Base-by-base conservation (phyloP, 108 stramenopile species). In the Skeletonema costatum region DNA sequence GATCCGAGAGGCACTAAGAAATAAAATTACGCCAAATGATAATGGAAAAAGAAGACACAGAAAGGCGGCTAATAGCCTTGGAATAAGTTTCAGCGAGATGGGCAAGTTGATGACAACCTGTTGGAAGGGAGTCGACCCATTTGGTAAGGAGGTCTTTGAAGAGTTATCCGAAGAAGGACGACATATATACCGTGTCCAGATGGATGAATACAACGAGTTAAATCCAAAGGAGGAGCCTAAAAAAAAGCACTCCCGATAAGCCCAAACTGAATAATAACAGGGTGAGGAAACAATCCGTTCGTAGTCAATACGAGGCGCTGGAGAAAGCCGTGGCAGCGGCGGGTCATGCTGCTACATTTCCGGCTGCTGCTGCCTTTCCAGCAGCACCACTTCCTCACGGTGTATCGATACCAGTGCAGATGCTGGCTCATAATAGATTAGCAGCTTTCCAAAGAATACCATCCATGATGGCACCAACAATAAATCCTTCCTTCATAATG, bases 141-240 rank as follows among this genome's bases (percentile, higher is more conserved):
- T 21, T 62, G 60, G 32, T 17, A 32, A 36, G 32, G 19, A 32
- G 16, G 19, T 62, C 8, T 62, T 62, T 0, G 60, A 36, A 17
- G 60, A 62, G 19, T 16, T 62, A 14, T 62, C 60, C 60, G 60
- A 62, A 17, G 60, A 62, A 17, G 60, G 60, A 36, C 60, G 60
- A 4, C 32, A 62, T 4, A 14, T 35, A 36, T 62, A 62, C 4
- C 60, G 60, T 13, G 60, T 3, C 3, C 60, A 36, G 60, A 32
- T 62, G 60, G 14, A 36, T 14, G 60, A 62, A 21, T 62, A 62
- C 12, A 32, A 21, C 19, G 12, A 62, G 14, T n/a, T 48, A n/a
- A 16, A 48, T n/a, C 46, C 46, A 25, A 25, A 25, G 25, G 25
- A 25, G 25, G 25, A 25, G 4, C 46, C 13, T 14, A n/a, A 48